Evolutionary conservation across 306 rosid genomes (phyloP).

Genomic region (Citrullus amarus): DNA sequence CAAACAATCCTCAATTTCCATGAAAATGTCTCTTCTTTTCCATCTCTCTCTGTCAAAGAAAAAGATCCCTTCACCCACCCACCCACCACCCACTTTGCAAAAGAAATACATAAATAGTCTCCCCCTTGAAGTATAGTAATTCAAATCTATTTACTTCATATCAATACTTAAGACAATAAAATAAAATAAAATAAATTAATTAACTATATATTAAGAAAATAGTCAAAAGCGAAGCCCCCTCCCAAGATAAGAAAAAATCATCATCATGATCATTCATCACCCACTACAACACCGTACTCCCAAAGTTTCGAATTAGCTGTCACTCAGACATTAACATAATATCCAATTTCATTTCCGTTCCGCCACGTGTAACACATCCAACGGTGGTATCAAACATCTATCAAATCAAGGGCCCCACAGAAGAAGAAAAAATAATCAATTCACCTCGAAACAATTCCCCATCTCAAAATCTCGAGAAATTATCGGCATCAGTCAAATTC

Average conservation of each 20-base stretch:
- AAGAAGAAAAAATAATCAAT: neutral
- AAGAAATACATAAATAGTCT: neutral
- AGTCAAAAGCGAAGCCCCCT: too few relatives aligned
- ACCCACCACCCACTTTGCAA: neutral
- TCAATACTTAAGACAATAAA: too few relatives aligned
- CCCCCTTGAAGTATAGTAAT: neutral
- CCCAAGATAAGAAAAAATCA: neutral
- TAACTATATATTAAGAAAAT: neutral
- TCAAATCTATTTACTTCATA: neutral
- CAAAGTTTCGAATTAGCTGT: neutral
- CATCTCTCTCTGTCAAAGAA: neutral
- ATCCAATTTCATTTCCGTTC: neutral
- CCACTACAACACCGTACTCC: neutral
- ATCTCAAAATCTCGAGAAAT: too few relatives aligned
- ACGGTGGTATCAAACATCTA: neutral
- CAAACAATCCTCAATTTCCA: neutral
- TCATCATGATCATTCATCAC: neutral
- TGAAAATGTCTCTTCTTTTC: neutral
- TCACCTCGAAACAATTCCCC: neutral
- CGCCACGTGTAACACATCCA: neutral
- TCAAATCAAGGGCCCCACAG: slow-evolving; percentile 4
- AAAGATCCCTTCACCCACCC: neutral
- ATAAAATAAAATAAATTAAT: neutral
- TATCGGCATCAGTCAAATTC: too few relatives aligned
- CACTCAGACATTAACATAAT: neutral